These are phyloP conservation scores for Singerocomus inundabilis DNA, from an alignment of 1,284 basidiomycete species.

Conservation along the genomic window DNA sequence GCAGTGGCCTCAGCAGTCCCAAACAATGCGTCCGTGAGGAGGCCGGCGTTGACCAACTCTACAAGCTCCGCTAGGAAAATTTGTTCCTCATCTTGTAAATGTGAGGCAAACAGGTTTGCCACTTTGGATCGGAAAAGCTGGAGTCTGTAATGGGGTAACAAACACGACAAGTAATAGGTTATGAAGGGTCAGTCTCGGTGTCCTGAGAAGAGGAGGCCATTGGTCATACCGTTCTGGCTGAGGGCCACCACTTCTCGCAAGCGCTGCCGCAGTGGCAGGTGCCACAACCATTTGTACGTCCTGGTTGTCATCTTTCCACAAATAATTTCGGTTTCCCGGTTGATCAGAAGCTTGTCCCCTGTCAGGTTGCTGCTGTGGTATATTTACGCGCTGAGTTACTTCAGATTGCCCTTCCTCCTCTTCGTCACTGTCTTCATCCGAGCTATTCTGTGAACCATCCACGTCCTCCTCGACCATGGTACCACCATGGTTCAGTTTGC, in stretches of 20 bases:
- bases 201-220: background rate
- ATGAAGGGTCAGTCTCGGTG: background rate
- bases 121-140: slow-evolving; percentile 77
- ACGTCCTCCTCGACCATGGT: slow-evolving; percentile 40
- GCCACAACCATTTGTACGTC: slow-evolving; percentile 62
- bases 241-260: slow-evolving; percentile 43
- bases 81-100: slow-evolving; percentile 73
- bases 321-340: slow-evolving; percentile 42
- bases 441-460: slow-evolving; percentile 39
- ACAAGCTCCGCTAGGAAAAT: slow-evolving; percentile 73
- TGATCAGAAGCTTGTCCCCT: slow-evolving; percentile 34
- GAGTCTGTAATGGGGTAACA: slow-evolving; percentile 44
- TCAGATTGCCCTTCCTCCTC: slow-evolving; percentile 37
- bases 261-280: slow-evolving; percentile 33
- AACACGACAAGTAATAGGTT: slow-evolving; percentile 9
- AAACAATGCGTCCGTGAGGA: slow-evolving; percentile 70
- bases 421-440: slow-evolving; percentile 45
- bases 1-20: slow-evolving; percentile 77
- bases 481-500: slow-evolving; percentile 70
- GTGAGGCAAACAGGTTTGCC: slow-evolving; percentile 66
- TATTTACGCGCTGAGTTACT: slow-evolving; percentile 52
- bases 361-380: slow-evolving; percentile 35
- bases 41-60: slow-evolving; percentile 76
- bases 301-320: slow-evolving; percentile 62
- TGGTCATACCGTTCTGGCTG: slow-evolving; percentile 54